Percentiles rank a stretch among this genome's conserved stretches.
phyloP scores from a whole-genome alignment of 805 yeast genomes.

The Pichia cephalocereana region DNA sequence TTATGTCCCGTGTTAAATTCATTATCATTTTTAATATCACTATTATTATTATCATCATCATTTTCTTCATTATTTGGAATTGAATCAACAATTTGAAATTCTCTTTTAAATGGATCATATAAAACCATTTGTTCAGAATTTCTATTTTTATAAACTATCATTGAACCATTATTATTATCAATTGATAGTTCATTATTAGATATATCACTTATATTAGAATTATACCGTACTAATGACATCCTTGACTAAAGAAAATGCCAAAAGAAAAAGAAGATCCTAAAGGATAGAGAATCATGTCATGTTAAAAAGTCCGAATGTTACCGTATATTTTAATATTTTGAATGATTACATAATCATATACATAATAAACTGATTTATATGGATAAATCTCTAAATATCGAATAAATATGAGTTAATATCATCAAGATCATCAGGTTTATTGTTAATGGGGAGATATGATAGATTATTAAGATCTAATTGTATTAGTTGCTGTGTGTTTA shows the following conservation, averaged over 20 bases:
- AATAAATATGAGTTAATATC: slow-evolving; percentile 5
- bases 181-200: background rate
- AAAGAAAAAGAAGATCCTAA: too few species aligned
- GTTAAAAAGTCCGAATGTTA: background rate
- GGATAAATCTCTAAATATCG: slow-evolving; percentile 1
- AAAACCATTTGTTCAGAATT: slow-evolving; percentile 22
- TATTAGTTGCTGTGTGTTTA: slow-evolving; percentile 5
- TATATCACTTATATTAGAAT: slow-evolving; percentile 1
- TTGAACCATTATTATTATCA: background rate
- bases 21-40: background rate
- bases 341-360: background rate
- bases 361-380: too few species aligned
- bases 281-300: background rate
- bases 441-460: background rate
- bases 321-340: background rate
- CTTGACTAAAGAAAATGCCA: background rate
- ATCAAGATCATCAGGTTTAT: background rate
- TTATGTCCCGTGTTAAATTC: background rate
- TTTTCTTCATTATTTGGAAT: background rate
- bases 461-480: slow-evolving; percentile 2
- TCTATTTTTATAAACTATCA: slow-evolving; percentile 13
- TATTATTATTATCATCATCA: too few species aligned
- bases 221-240: slow-evolving; percentile 17
- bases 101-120: slow-evolving; percentile 21
- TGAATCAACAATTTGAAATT: slow-evolving; percentile 18